phyloP scores from a whole-genome alignment of 129 eudicot species.

The Calendula officinalis region DNA sequence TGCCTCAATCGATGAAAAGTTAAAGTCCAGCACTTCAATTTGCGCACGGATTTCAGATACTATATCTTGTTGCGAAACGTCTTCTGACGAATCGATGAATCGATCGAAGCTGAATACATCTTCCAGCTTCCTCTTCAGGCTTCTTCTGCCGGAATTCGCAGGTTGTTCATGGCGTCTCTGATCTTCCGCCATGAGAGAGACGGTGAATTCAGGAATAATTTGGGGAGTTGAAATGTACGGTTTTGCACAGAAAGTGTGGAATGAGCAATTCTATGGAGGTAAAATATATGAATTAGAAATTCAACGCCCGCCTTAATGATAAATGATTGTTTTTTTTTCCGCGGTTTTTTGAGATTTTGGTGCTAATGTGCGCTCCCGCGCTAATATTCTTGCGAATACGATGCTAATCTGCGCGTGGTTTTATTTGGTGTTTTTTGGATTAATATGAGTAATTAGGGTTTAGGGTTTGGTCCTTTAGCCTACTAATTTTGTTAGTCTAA shows the following conservation, averaged over 20 bases:
- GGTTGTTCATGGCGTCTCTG: slow-evolving; percentile 55
- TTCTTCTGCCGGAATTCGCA: slow-evolving; percentile 52
- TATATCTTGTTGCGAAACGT: slow-evolving; percentile 59
- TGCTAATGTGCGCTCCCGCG: slow-evolving; percentile 39
- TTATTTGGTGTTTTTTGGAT: not conserved
- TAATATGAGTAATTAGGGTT: too few relatives aligned
- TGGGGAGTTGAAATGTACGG: slow-evolving; percentile 23
- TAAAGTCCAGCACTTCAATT: slow-evolving; percentile 42
- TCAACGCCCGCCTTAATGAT: slow-evolving; percentile 20
- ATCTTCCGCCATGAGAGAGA: slow-evolving; percentile 64
- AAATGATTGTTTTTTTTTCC: not conserved
- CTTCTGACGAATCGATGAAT: slow-evolving; percentile 24
- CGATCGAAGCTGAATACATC: slow-evolving; percentile 48
- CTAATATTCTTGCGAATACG: not conserved
- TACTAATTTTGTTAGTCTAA: too few relatives aligned
- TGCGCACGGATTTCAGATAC: slow-evolving; percentile 46
- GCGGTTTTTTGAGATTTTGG: slow-evolving; percentile 24
- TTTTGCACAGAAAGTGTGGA: slow-evolving; percentile 5
- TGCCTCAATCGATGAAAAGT: slow-evolving; percentile 40
- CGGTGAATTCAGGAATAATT: not conserved
- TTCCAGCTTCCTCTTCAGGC: slow-evolving; percentile 86
- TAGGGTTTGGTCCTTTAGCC: too few relatives aligned
- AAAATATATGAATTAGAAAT: slow-evolving; percentile 4
- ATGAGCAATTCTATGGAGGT: slow-evolving; percentile 10
- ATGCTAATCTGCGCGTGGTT: slow-evolving; percentile 21